Evolutionary conservation across 495 filamentous ascomycete species (phyloP).

Genomic region (Cladorrhinum samala): DNA sequence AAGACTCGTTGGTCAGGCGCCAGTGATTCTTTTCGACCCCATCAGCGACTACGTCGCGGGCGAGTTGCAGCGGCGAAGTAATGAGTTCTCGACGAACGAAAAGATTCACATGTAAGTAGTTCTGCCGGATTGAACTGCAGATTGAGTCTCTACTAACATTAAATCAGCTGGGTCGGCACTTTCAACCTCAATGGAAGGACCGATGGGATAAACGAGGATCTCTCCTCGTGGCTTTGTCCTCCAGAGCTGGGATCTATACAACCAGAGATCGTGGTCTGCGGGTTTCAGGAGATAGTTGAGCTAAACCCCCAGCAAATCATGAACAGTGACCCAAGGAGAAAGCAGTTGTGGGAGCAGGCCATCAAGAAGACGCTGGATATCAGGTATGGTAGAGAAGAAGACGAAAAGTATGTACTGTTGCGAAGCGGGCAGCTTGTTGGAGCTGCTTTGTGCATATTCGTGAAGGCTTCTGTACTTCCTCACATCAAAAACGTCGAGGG

Average conservation of each 20-base stretch:
- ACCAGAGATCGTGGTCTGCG: slow-evolving; percentile 79
- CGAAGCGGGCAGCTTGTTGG: slow-evolving; percentile 93
- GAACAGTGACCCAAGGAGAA: slow-evolving; percentile 86
- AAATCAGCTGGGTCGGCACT: slow-evolving; percentile 74
- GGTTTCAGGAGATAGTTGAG: slow-evolving; percentile 96
- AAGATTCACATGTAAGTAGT: slow-evolving; percentile 42
- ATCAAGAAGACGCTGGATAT: slow-evolving; percentile 71
- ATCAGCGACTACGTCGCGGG: slow-evolving; percentile 80
- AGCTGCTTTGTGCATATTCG: slow-evolving; percentile 84
- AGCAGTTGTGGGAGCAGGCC: slow-evolving; percentile 78
- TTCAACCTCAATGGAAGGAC: slow-evolving; percentile 92
- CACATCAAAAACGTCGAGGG: slow-evolving; percentile 96
- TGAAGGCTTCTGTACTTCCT: slow-evolving; percentile 66
- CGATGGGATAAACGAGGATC: slow-evolving; percentile 66
- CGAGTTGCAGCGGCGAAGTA: slow-evolving; percentile 61
- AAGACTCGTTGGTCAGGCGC: slow-evolving; percentile 70
- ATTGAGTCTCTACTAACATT: slow-evolving; percentile 21
- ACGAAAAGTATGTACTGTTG: slow-evolving; percentile 79
- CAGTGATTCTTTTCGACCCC: slow-evolving; percentile 85
- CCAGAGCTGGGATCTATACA: slow-evolving; percentile 41
- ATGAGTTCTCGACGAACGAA: slow-evolving; percentile 44
- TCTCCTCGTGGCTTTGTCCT: slow-evolving; percentile 77
- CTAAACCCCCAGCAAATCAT: slow-evolving; percentile 98
- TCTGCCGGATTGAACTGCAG: background rate
- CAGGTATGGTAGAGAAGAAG: slow-evolving; percentile 52